Percentiles rank a stretch among this genome's conserved stretches.
phyloP scores from a whole-genome alignment of 768 basidiomycete species.

The Tulasnella sp. region DNA sequence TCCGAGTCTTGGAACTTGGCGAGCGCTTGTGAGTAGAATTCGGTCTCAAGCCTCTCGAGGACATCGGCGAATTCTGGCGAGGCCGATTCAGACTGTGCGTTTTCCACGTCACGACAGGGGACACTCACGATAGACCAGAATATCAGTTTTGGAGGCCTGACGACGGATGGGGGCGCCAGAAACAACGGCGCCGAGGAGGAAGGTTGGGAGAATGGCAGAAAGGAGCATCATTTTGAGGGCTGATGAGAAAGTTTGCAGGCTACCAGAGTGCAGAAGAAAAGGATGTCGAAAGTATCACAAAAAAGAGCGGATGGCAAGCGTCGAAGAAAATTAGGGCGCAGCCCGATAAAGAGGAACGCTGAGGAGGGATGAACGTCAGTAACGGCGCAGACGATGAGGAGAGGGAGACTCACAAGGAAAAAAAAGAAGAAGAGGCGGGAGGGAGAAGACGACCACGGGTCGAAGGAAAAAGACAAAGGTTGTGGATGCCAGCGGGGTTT shows the following conservation, averaged over 20 bases:
- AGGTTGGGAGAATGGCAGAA: slow-evolving; percentile 26
- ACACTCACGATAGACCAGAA: slow-evolving; percentile 51
- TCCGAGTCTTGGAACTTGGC: slow-evolving; percentile 64
- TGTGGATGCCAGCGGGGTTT: slow-evolving; percentile 3
- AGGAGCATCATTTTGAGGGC: slow-evolving; percentile 34
- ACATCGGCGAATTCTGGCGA: slow-evolving; percentile 71
- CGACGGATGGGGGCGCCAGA: slow-evolving; percentile 54
- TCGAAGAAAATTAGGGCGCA: slow-evolving; percentile 59
- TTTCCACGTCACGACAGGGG: slow-evolving; percentile 23
- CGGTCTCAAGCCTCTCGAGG: slow-evolving; percentile 70
- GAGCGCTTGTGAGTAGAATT: slow-evolving; percentile 70
- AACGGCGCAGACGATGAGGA: background rate
- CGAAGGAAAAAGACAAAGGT: slow-evolving; percentile 6
- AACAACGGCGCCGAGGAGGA: slow-evolving; percentile 35
- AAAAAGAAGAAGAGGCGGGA: background rate
- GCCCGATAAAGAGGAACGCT: slow-evolving; percentile 54
- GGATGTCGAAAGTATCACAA: slow-evolving; percentile 50
- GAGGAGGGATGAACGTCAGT: background rate
- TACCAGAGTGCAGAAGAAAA: slow-evolving; percentile 42
- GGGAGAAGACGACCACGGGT: slow-evolving; percentile 14
- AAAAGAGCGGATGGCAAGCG: slow-evolving; percentile 43
- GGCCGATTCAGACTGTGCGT: background rate
- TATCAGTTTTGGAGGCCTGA: slow-evolving; percentile 48
- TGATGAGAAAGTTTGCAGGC: background rate
- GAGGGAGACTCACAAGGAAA: slow-evolving; percentile 1